Conservation (phyloP, 495 filamentous ascomycete genomes). For the Aspergillus homomorphus region DNA sequence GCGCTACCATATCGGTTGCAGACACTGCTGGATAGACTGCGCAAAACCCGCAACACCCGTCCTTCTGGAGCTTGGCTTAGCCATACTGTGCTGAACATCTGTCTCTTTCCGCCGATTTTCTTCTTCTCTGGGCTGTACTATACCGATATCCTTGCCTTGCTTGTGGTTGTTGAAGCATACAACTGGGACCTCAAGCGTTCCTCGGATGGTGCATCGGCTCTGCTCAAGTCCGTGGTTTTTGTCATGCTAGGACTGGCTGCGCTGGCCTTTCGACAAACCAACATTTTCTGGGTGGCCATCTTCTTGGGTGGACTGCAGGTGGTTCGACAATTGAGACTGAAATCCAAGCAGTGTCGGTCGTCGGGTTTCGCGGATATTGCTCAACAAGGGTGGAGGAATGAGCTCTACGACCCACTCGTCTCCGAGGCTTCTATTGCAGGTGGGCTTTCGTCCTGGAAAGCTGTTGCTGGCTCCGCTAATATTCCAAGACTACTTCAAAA, state of each 20-base stretch:
- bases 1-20: constrained; percentile 46
- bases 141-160: constrained; percentile 69
- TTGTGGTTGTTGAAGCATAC: constrained; percentile 65
- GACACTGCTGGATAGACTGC: constrained; percentile 35
- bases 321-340: constrained; percentile 42
- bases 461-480: constrained; percentile 21
- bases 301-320: constrained; percentile 78
- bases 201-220: constrained; percentile 9
- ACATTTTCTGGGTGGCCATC: constrained; percentile 90
- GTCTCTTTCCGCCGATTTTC: constrained; percentile 84
- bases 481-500: constrained; percentile 55
- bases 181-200: constrained; percentile 53
- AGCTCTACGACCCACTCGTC: constrained; percentile 64
- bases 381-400: constrained; percentile 41
- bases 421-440: constrained; percentile 54
- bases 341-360: constrained; percentile 25
- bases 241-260: constrained; percentile 56
- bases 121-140: constrained; percentile 96
- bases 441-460: constrained; percentile 26
- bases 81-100: constrained; percentile 75
- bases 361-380: constrained; percentile 27
- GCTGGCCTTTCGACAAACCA: constrained; percentile 84
- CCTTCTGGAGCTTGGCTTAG: constrained; percentile 39
- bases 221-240: constrained; percentile 37
- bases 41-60: constrained; percentile 38